Conservation (phyloP, 768 basidiomycete genomes). For the Scleroderma bovista region DNA sequence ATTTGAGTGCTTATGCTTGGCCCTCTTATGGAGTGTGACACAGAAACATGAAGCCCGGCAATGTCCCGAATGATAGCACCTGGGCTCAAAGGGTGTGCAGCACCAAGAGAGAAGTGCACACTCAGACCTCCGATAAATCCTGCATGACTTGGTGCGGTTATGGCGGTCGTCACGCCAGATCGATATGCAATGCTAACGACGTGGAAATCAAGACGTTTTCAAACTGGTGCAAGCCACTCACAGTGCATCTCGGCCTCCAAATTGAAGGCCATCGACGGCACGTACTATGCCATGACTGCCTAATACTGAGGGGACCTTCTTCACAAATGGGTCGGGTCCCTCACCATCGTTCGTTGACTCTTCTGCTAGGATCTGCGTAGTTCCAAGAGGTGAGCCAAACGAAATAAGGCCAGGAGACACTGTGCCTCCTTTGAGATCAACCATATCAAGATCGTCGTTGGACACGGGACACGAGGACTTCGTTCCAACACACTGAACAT, state of each 20-base stretch:
- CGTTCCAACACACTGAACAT: slow-evolving; percentile 2
- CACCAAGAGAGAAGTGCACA: slow-evolving; percentile 54
- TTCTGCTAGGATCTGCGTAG: slow-evolving; percentile 62
- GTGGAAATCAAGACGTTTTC: background rate
- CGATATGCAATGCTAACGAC: slow-evolving; percentile 62
- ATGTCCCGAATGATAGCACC: slow-evolving; percentile 64
- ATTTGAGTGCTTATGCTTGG: slow-evolving; percentile 79
- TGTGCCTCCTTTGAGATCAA: slow-evolving; percentile 70
- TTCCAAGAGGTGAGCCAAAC: slow-evolving; percentile 69
- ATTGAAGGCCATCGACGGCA: slow-evolving; percentile 68
- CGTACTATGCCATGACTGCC: slow-evolving; percentile 41
- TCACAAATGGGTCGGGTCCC: slow-evolving; percentile 45
- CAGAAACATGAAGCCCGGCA: slow-evolving; percentile 55
- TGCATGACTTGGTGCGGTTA: slow-evolving; percentile 50
- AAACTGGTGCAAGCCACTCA: slow-evolving; percentile 22
- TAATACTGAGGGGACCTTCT: slow-evolving; percentile 39
- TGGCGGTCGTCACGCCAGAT: slow-evolving; percentile 64
- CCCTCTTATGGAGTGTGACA: slow-evolving; percentile 39
- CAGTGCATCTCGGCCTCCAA: slow-evolving; percentile 55
- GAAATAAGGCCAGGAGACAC: slow-evolving; percentile 63
- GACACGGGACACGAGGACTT: background rate
- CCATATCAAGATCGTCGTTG: slow-evolving; percentile 10
- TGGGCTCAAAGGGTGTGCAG: slow-evolving; percentile 48
- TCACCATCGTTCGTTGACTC: slow-evolving; percentile 61
- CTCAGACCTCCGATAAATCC: slow-evolving; percentile 63